These are phyloP conservation scores for Aspergillus panamensis DNA, from an alignment of 495 filamentous ascomycete genomes.

Conservation along the genomic window DNA sequence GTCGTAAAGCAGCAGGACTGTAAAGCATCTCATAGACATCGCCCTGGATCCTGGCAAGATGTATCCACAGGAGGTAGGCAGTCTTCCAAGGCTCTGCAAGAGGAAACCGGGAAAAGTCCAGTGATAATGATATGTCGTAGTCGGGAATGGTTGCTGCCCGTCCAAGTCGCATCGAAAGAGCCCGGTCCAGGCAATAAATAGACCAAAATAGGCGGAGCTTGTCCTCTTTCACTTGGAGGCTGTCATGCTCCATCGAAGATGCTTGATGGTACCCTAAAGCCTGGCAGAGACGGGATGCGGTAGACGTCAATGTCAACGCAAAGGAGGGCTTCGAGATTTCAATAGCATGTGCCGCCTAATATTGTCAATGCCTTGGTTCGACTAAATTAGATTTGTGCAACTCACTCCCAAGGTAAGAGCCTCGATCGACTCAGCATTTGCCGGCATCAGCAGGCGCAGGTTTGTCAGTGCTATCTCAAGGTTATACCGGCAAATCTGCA, in stretches of 20 bases:
- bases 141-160: constrained; percentile 59
- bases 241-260: constrained; percentile 48
- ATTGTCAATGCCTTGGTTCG: constrained; percentile 4
- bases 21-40: constrained; percentile 58
- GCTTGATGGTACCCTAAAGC: constrained; percentile 61
- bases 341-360: constrained; percentile 52
- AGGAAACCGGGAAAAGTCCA: constrained; percentile 29
- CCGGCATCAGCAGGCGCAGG: constrained; percentile 56
- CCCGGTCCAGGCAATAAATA: constrained; percentile 57
- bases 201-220: constrained; percentile 58
- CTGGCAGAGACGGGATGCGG: constrained; percentile 57
- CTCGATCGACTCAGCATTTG: constrained; percentile 55
- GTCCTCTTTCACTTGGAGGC: constrained; percentile 30
- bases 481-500: constrained; percentile 50
- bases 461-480: constrained; percentile 56
- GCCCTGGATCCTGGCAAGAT: constrained; percentile 53
- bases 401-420: constrained; percentile 55
- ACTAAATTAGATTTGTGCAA: not conserved
- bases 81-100: constrained; percentile 25
- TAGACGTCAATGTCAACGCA: constrained; percentile 58
- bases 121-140: constrained; percentile 58
- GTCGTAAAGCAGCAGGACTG: constrained; percentile 54
- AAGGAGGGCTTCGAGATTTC: constrained; percentile 62
- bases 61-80: constrained; percentile 45
- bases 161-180: constrained; percentile 60